Percentiles rank a stretch among this genome's conserved stretches.
Evolutionary conservation across 83 land plant species (phyloP).

Genomic region (Thuja plicata): DNA sequence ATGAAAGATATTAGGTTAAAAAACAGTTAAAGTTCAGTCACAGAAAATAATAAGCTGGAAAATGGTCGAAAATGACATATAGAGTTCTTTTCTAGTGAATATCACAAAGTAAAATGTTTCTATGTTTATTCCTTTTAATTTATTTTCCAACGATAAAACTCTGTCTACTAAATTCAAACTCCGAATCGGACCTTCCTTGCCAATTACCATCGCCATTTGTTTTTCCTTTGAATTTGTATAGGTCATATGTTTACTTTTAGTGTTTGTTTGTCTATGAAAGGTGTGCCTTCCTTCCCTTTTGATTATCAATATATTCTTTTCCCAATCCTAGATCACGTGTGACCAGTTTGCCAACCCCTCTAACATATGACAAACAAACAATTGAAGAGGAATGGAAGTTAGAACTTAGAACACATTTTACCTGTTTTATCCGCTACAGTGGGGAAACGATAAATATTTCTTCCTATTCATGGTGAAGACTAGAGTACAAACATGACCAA

Average conservation of each 20-base stretch:
- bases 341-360: not conserved
- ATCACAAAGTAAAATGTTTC: not conserved
- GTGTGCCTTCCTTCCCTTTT: not conserved
- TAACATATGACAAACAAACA: too few relatives aligned
- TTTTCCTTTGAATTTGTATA: not conserved
- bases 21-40: not conserved
- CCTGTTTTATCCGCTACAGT: too few relatives aligned
- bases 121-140: not conserved
- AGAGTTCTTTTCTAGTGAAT: too few relatives aligned
- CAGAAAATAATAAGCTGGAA: too few relatives aligned
- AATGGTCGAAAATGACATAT: not conserved
- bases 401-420: too few relatives aligned
- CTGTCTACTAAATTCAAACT: not conserved
- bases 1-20: not conserved
- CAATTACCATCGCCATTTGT: not conserved
- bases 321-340: not conserved
- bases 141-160: not conserved
- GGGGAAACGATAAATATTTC: too few relatives aligned
- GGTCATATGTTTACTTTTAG: not conserved
- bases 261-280: too few relatives aligned
- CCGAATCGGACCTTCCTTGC: not conserved
- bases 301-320: not conserved
- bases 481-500: too few relatives aligned
- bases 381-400: too few relatives aligned
- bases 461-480: too few relatives aligned